These are phyloP conservation scores for Vicia faba DNA, from an alignment of 306 rosid species.

Conservation along the genomic window DNA sequence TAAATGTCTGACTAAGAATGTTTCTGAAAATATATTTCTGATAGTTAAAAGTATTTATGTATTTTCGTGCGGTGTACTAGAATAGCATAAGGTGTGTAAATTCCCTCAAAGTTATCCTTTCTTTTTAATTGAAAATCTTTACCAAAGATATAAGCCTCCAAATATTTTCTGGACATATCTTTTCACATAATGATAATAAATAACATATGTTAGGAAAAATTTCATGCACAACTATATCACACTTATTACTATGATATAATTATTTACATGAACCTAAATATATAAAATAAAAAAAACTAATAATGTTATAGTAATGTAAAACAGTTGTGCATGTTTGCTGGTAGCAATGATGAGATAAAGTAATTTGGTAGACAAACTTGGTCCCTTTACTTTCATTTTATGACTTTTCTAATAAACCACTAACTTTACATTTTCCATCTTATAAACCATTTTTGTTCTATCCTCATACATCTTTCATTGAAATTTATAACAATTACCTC, in stretches of 20 bases:
- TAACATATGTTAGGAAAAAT: slow-evolving; percentile 35
- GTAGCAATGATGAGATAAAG: slow-evolving; percentile 50
- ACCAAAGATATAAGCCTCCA: not conserved
- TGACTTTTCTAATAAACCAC: slow-evolving; percentile 46
- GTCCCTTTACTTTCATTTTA: slow-evolving; percentile 48
- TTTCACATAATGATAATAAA: slow-evolving; percentile 32
- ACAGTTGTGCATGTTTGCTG: slow-evolving; percentile 54
- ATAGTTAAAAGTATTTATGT: too few relatives aligned
- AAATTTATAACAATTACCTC: slow-evolving; percentile 17
- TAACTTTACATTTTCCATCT: slow-evolving; percentile 30
- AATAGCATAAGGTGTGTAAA: too few relatives aligned
- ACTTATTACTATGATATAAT: slow-evolving; percentile 29
- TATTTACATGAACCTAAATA: slow-evolving; percentile 32
- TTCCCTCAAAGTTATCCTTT: not conserved
- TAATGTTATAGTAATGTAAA: slow-evolving; percentile 36
- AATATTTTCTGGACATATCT: not conserved
- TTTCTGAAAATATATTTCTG: too few relatives aligned
- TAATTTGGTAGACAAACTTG: slow-evolving; percentile 52
- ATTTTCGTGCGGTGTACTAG: too few relatives aligned
- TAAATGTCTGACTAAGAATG: too few relatives aligned
- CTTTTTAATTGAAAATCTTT: not conserved
- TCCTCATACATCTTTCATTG: slow-evolving; percentile 39
- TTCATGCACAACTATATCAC: slow-evolving; percentile 30
- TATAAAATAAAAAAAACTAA: slow-evolving; percentile 37
- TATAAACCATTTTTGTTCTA: slow-evolving; percentile 36